phyloP scores from a whole-genome alignment of 331 rosid species.

The Spiraea crenata region DNA sequence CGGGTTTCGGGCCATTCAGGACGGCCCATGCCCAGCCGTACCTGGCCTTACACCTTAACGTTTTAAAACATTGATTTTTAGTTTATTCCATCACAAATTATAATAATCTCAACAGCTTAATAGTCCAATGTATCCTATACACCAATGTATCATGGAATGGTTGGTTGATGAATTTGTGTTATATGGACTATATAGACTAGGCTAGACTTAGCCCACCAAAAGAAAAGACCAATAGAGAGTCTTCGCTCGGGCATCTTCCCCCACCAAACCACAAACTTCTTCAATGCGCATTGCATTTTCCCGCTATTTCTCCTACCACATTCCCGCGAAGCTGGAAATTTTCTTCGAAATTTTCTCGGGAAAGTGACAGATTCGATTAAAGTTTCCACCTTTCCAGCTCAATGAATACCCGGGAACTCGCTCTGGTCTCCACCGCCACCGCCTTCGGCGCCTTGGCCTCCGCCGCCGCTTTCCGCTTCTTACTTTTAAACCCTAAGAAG shows the following conservation, averaged over 20 bases:
- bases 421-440: conserved; percentile 58
- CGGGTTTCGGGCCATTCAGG: too few species aligned
- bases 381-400: conserved; percentile 1
- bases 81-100: too few species aligned
- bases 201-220: not conserved
- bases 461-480: conserved; percentile 55
- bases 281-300: not conserved
- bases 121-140: too few species aligned
- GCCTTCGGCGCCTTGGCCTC: conserved; percentile 67
- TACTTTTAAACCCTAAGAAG: conserved; percentile 40
- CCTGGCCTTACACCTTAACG: too few species aligned
- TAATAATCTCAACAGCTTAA: too few species aligned
- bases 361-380: not conserved
- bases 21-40: too few species aligned
- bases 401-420: conserved; percentile 65
- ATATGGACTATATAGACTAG: not conserved
- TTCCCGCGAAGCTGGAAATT: conserved; percentile 3
- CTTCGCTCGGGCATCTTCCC: too few species aligned
- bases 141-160: too few species aligned
- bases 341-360: conserved; percentile 6
- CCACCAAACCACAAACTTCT: not conserved
- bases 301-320: conserved; percentile 11
- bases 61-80: too few species aligned
- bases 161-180: not conserved
- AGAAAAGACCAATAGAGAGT: not conserved